Conservation (phyloP, 2,329 filamentous ascomycete genomes). For the Claviceps africana region DNA sequence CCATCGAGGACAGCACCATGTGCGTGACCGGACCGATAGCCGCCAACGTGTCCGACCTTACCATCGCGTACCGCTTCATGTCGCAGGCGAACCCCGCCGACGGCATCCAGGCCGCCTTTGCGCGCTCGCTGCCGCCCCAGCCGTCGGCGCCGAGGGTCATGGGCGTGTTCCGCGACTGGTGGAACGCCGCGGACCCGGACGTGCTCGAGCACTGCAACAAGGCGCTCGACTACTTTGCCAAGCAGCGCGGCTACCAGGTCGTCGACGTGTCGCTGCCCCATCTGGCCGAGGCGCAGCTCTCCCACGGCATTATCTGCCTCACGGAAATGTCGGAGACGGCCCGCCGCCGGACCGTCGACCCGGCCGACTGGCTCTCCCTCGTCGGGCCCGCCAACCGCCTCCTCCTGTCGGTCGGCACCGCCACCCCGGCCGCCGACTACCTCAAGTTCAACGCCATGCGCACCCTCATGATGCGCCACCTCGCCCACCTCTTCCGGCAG, state of each 20-base stretch:
- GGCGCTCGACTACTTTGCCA: conserved; percentile 44
- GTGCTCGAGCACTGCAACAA: conserved; percentile 49
- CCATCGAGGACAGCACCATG: conserved; percentile 34
- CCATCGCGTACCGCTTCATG: conserved; percentile 71
- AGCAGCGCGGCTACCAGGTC: conserved; percentile 32
- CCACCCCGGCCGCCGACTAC: conserved; percentile 55
- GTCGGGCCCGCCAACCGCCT: conserved; percentile 57
- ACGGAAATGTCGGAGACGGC: conserved; percentile 47
- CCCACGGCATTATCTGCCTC: conserved; percentile 67
- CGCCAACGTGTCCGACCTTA: conserved; percentile 61
- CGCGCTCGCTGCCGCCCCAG: conserved; percentile 34
- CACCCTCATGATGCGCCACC: conserved; percentile 63
- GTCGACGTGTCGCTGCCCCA: conserved; percentile 52
- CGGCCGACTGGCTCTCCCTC: conserved; percentile 34
- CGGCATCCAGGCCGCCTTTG: conserved; percentile 47
- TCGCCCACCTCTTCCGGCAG: conserved; percentile 53
- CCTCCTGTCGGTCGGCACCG: conserved; percentile 48
- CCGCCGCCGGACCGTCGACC: conserved; percentile 27
- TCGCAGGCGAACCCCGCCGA: conserved; percentile 54
- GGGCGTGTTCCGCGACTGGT: conserved; percentile 50
- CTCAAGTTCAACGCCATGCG: conserved; percentile 61
- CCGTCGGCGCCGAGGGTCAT: conserved; percentile 43
- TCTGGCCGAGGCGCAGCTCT: conserved; percentile 56
- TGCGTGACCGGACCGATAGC: conserved; percentile 63
- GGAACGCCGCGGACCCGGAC: conserved; percentile 36